Base-by-base conservation (phyloP, 2,329 filamentous ascomycete species). In the Immersiporthe knoxdaviesiana region DNA sequence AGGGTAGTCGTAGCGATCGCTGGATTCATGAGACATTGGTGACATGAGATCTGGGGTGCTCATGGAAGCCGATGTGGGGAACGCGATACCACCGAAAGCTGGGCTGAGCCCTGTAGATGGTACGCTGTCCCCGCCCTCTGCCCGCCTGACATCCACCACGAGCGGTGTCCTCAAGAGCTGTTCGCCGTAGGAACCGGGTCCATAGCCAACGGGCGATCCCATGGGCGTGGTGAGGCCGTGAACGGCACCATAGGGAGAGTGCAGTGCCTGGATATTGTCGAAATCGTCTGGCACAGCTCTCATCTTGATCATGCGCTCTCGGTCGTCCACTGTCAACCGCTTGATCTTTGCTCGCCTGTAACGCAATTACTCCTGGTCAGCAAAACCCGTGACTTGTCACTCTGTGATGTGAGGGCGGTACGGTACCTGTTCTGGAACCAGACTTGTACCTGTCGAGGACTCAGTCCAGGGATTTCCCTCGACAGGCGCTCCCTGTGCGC, bases 381-480 rank as follows among this genome's bases (percentile, higher is more conserved):
- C 68, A 71, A n/a, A n/a, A n/a, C 27, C 7, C 32, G 8, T 63
- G 30, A 30, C n/a, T 18, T 2, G 59, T 50, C 35, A 35, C 64
- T 39, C 65, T 54, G 24, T 24, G 27, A 12, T 27, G 39, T 35
- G 54, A n/a, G n/a, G n/a, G n/a, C n/a, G n/a, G n/a, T n/a, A n/a
- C 76, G 85, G 75, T 86, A 97, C 94, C 94, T 89, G 81, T 98
- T 98, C 80, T 98, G 94, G 81, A 98, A 98, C 95, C 94, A 98
- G 63, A 98, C 94, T 79, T 98, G 94, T 32, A 98, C 95, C 78
- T 98, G 94, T 71, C 94, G 89, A 50, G 94, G 93, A 75, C 92
- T 97, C 63, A 98, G 82, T 0, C 94, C 95, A 41, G 95, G 94
- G 60, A 98, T 97, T 78, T 97, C 93, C 72, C 91, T 85, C 4